phyloP scores from a whole-genome alignment of 192 early-diverging fungal species.

The Backusella liffmaniae region DNA sequence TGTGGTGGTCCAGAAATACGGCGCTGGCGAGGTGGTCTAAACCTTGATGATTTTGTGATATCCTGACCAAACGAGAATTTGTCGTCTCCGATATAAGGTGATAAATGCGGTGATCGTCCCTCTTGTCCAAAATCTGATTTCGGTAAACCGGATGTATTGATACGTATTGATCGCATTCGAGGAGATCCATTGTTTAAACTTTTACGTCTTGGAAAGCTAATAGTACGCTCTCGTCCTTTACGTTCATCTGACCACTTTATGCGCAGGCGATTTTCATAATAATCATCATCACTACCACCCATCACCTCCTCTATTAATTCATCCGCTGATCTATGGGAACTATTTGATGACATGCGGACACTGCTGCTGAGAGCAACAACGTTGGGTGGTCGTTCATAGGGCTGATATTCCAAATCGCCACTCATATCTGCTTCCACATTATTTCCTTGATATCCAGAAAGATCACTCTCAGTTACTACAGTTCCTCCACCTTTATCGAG shows the following conservation, averaged over 20 bases:
- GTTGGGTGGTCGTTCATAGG: background rate
- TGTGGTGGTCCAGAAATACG: conserved; percentile 31
- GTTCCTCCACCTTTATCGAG: conserved; percentile 33
- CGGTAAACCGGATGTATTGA: conserved; percentile 31
- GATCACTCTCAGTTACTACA: conserved; percentile 26
- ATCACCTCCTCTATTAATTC: background rate
- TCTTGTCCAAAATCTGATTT: conserved; percentile 25
- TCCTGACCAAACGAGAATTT: conserved; percentile 5
- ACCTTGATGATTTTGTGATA: conserved; percentile 19
- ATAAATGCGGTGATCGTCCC: background rate
- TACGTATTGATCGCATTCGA: conserved; percentile 16
- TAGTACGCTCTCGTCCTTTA: conserved; percentile 46
- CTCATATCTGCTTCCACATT: conserved; percentile 21
- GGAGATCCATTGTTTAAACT: conserved; percentile 31
- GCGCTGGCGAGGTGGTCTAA: conserved; percentile 29
- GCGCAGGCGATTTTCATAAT: conserved; percentile 28
- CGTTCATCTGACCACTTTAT: conserved; percentile 50
- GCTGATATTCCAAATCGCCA: conserved; percentile 29
- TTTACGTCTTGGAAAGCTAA: conserved; percentile 40
- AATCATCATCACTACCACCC: conserved; percentile 47
- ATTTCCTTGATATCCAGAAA: conserved; percentile 40
- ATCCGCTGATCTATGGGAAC: background rate
- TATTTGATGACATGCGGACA: background rate
- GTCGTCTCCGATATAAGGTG: conserved; percentile 33
- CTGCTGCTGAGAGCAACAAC: background rate